phyloP scores from a whole-genome alignment of 495 filamentous ascomycete species.

The Venustampulla echinocandica region DNA sequence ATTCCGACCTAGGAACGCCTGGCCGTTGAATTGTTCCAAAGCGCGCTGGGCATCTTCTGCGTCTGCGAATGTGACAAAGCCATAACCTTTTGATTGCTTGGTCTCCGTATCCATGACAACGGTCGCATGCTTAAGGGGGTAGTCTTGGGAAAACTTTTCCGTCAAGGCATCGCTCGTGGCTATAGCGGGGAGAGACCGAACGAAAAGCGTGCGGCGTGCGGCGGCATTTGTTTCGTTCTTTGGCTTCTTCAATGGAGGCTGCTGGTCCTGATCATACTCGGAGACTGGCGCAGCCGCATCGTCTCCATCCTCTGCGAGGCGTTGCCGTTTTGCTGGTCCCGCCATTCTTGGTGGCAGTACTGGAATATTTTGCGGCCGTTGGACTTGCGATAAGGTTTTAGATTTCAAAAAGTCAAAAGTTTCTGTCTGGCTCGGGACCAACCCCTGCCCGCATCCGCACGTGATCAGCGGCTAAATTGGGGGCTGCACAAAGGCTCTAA shows the following conservation, averaged over 20 bases:
- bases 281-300: conserved; percentile 2
- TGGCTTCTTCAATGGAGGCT: conserved; percentile 14
- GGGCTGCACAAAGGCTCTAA: no score
- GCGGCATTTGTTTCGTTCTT: conserved; percentile 24
- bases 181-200: conserved; percentile 70
- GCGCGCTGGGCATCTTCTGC: conserved; percentile 79
- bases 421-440: background rate
- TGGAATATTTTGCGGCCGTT: background rate
- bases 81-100: conserved; percentile 81
- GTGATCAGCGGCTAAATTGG: background rate
- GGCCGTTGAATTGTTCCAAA: conserved; percentile 64
- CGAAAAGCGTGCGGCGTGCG: conserved; percentile 67
- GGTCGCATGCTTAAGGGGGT: conserved; percentile 87
- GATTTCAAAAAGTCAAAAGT: background rate
- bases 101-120: conserved; percentile 74
- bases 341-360: conserved; percentile 14
- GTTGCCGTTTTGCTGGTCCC: conserved; percentile 16
- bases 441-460: background rate
- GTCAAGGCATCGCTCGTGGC: conserved; percentile 77
- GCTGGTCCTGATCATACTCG: conserved; percentile 10
- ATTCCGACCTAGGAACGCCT: conserved; percentile 65
- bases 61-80: conserved; percentile 95
- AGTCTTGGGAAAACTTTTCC: conserved; percentile 84
- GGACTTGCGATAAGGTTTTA: background rate
- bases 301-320: conserved; percentile 8